phyloP scores from a whole-genome alignment of 164 flowering plant species.

The Umbellularia californica region DNA sequence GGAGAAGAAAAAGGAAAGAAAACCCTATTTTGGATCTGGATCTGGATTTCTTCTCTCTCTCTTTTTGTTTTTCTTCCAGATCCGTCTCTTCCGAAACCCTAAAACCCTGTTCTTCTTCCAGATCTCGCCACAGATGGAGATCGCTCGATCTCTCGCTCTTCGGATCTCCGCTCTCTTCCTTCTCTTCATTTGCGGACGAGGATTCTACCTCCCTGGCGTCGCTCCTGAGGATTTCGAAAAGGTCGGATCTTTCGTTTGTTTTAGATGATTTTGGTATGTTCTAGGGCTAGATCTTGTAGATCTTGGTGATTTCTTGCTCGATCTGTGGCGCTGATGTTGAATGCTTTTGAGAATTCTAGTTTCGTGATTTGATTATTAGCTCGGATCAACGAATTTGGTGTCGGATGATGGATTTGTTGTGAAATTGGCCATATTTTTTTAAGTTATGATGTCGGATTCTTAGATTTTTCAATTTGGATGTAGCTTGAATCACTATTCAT shows the following conservation, averaged over 20 bases:
- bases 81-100: background rate
- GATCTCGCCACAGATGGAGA: constrained; percentile 30
- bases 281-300: constrained; percentile 10
- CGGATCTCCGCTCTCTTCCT: constrained; percentile 28
- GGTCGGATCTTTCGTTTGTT: constrained; percentile 26
- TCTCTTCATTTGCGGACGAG: constrained; percentile 34
- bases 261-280: constrained; percentile 5
- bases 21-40: constrained; percentile 11
- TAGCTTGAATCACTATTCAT: background rate
- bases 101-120: background rate
- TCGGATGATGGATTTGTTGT: background rate
- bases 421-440: background rate
- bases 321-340: background rate
- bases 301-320: background rate
- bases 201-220: constrained; percentile 82
- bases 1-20: background rate
- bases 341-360: background rate
- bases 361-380: background rate
- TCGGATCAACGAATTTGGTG: background rate
- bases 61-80: background rate
- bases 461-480: background rate
- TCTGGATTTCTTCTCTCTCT: constrained; percentile 14
- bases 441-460: background rate
- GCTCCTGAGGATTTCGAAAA: constrained; percentile 69
- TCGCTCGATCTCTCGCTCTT: constrained; percentile 20